Base-by-base conservation (phyloP, 257 asterid species). In the Petrea volubilis region DNA sequence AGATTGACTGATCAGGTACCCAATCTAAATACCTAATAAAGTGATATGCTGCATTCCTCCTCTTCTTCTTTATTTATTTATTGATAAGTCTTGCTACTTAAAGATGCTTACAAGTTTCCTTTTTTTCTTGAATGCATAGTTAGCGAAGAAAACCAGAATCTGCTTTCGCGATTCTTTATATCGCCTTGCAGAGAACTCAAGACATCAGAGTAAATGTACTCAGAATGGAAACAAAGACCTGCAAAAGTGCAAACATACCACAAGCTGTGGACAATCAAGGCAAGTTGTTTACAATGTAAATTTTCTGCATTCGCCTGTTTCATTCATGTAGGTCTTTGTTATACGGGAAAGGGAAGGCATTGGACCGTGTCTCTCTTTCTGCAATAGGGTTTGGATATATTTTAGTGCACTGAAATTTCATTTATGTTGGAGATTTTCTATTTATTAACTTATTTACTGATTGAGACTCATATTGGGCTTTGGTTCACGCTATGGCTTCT, bases 161-260 rank as follows among this genome's bases (percentile, higher is more conserved):
- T 81, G 86, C 79, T 69, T 84, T 69, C 84, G 89, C 10, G 89
- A 84, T 79, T 79, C 89, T 68, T 47, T 84, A 15, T 84, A 81
- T 74, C 89, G 89, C 56, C 89, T 84, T 53, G 86, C 89, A 6
- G 80, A 81, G 49, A 81, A 84, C 64, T 79, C 89, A 20, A 81
- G 83, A 64, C 49, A 74, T 34, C 78, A 78, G 60, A 17, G 53
- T 47, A 61, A 43, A 13, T 44, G 50, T 27, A 46, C 50, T 64
- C 72, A 58, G 68, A 56, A 23, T 15, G 75, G 72, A 40, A 33
- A 72, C 50, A 78, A 67, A 7, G 56, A 27, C 62, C 59, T 7
- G 43, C 36, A 52, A 36, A 67, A 50, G 40, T 33, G 56, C 44
- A 24, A 60, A 33, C 60, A 50, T 25, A 57, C 49, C 60, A 13